Conservation (phyloP, 2,329 filamentous ascomycete genomes). For the Ophiostoma piceae region DNA sequence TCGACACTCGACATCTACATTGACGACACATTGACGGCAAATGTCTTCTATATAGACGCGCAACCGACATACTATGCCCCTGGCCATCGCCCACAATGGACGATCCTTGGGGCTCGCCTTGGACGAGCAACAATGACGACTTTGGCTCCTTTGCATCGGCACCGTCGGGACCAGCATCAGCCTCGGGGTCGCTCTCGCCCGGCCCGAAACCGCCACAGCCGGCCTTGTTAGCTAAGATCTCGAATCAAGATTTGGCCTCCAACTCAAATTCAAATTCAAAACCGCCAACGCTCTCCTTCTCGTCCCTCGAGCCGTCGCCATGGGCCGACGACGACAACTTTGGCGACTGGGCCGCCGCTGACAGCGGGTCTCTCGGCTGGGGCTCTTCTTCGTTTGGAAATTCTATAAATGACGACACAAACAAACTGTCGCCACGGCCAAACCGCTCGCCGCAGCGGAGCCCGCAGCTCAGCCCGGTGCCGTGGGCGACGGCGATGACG, state of each 20-base stretch:
- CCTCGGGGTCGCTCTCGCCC: background rate
- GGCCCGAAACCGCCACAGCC: slow-evolving; percentile 41
- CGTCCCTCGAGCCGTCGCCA: slow-evolving; percentile 33
- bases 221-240: slow-evolving; percentile 36
- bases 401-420: slow-evolving; percentile 21
- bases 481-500: slow-evolving; percentile 33
- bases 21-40: background rate
- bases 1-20: too few species aligned
- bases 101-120: slow-evolving; percentile 60
- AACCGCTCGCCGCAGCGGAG: slow-evolving; percentile 28
- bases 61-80: slow-evolving; percentile 21
- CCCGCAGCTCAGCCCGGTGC: slow-evolving; percentile 34
- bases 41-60: background rate
- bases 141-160: background rate
- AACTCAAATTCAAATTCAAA: slow-evolving; percentile 29
- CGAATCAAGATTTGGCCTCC: background rate
- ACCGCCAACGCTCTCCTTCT: slow-evolving; percentile 26
- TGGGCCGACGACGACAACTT: slow-evolving; percentile 41
- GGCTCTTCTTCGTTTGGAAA: slow-evolving; percentile 6
- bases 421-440: slow-evolving; percentile 32
- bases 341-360: slow-evolving; percentile 38
- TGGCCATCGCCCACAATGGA: slow-evolving; percentile 42
- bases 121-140: slow-evolving; percentile 36
- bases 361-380: background rate
- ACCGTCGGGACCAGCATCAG: background rate